Evolutionary conservation across 805 yeast genomes (phyloP).

Genomic region (Maudiozyma bulderi): DNA sequence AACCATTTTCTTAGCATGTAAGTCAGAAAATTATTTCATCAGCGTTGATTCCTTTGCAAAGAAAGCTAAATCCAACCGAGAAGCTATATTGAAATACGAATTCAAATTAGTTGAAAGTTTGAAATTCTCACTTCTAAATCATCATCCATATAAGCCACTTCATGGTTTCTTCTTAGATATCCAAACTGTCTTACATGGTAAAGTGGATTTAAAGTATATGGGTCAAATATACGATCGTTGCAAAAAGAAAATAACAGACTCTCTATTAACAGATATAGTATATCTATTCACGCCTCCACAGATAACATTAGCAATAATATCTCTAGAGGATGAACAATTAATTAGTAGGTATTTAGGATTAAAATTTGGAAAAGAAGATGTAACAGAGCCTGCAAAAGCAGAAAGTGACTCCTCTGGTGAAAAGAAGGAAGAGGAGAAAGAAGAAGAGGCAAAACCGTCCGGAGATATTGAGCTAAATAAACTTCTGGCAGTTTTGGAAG

Average conservation of each 20-base stretch:
- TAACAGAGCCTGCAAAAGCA: conserved; percentile 9
- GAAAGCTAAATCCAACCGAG: conserved; percentile 57
- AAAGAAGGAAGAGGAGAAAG: conserved; percentile 11
- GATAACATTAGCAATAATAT: conserved; percentile 80
- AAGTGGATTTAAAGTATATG: conserved; percentile 44
- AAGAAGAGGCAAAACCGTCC: conserved; percentile 19
- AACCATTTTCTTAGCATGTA: conserved; percentile 83
- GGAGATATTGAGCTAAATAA: conserved; percentile 31
- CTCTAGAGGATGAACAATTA: conserved; percentile 52
- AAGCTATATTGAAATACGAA: conserved; percentile 67
- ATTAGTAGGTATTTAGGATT: conserved; percentile 57
- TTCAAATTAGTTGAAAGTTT: conserved; percentile 65
- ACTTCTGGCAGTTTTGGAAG: conserved; percentile 35
- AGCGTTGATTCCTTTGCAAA: conserved; percentile 72
- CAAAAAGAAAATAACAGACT: conserved; percentile 51
- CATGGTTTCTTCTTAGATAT: conserved; percentile 92
- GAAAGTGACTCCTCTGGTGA: conserved; percentile 5
- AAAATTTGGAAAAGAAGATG: conserved; percentile 38
- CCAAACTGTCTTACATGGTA: conserved; percentile 45
- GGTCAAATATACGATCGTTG: conserved; percentile 68
- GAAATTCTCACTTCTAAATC: conserved; percentile 71
- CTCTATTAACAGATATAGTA: conserved; percentile 65
- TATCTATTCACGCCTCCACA: conserved; percentile 90
- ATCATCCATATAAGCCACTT: conserved; percentile 82
- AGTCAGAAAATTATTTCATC: conserved; percentile 84